Conservation (phyloP, 1,139 yeast genomes). For the Pneumocystis carinii region DNA sequence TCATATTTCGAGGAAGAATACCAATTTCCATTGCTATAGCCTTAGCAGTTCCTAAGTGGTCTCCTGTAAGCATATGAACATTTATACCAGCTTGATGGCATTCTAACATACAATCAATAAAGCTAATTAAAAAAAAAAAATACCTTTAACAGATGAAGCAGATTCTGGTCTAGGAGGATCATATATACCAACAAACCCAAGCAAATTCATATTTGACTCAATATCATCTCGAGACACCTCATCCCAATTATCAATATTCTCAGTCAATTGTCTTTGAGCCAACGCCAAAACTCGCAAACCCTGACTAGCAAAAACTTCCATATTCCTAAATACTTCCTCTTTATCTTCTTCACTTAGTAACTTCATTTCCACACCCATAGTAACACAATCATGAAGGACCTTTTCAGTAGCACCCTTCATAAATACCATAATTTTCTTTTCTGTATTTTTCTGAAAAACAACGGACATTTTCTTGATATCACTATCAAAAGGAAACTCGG, state of each 20-base stretch:
- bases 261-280: constrained; percentile 26
- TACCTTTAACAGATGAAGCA: constrained; percentile 41
- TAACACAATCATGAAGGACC: constrained; percentile 39
- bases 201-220: constrained; percentile 42
- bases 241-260: constrained; percentile 11
- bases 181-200: constrained; percentile 65
- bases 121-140: neutral
- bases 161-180: constrained; percentile 73
- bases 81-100: constrained; percentile 69
- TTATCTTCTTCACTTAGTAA: constrained; percentile 32
- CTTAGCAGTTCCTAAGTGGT: constrained; percentile 35
- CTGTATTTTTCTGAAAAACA: constrained; percentile 26
- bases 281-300: constrained; percentile 67
- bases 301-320: constrained; percentile 47
- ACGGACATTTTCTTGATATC: constrained; percentile 31
- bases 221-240: constrained; percentile 34
- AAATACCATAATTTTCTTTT: constrained; percentile 30
- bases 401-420: constrained; percentile 77
- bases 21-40: constrained; percentile 43
- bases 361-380: constrained; percentile 11
- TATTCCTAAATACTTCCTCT: constrained; percentile 36
- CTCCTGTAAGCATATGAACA: constrained; percentile 78
- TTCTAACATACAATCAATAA: constrained; percentile 14
- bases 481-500: constrained; percentile 68
- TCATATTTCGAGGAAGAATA: constrained; percentile 47